Evolutionary conservation across 2,329 filamentous ascomycete genomes (phyloP).

Genomic region (Teratosphaeria nubilosa): DNA sequence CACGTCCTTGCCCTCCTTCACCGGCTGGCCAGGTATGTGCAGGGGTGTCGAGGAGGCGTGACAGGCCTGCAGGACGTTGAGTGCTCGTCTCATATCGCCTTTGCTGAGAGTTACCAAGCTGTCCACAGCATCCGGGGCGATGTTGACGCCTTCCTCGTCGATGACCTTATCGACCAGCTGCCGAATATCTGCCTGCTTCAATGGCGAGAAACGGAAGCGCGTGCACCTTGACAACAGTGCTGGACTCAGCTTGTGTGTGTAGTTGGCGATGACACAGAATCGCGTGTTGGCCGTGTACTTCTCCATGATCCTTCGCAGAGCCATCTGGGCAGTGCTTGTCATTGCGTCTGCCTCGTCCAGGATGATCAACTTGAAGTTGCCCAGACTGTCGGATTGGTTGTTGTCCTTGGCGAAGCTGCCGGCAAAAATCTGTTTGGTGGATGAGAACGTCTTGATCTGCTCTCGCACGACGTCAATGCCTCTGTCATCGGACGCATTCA

Average conservation of each 20-base stretch:
- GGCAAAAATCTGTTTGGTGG: constrained; percentile 90
- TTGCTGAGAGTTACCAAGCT: constrained; percentile 80
- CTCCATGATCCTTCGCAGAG: constrained; percentile 92
- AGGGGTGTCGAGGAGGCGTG: constrained; percentile 73
- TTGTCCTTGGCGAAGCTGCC: constrained; percentile 29
- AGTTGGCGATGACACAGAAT: constrained; percentile 98
- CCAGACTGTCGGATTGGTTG: constrained; percentile 39
- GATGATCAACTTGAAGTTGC: constrained; percentile 88
- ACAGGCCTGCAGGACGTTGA: constrained; percentile 94
- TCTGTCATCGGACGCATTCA: constrained; percentile 94
- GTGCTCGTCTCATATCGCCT: constrained; percentile 87
- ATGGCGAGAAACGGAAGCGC: constrained; percentile 83
- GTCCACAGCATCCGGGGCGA: constrained; percentile 68
- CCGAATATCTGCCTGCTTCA: constrained; percentile 81
- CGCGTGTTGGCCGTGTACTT: constrained; percentile 97
- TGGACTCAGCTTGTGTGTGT: constrained; percentile 93
- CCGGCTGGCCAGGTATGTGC: constrained; percentile 37
- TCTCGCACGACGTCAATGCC: constrained; percentile 97
- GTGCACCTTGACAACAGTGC: constrained; percentile 89
- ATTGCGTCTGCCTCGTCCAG: constrained; percentile 99
- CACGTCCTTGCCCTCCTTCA: constrained; percentile 46
- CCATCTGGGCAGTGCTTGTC: constrained; percentile 99
- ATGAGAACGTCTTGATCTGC: constrained; percentile 98
- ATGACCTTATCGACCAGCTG: constrained; percentile 82
- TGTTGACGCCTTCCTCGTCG: constrained; percentile 74